Conservation (phyloP, 106 monocot species). For the Gastrodia elata region DNA sequence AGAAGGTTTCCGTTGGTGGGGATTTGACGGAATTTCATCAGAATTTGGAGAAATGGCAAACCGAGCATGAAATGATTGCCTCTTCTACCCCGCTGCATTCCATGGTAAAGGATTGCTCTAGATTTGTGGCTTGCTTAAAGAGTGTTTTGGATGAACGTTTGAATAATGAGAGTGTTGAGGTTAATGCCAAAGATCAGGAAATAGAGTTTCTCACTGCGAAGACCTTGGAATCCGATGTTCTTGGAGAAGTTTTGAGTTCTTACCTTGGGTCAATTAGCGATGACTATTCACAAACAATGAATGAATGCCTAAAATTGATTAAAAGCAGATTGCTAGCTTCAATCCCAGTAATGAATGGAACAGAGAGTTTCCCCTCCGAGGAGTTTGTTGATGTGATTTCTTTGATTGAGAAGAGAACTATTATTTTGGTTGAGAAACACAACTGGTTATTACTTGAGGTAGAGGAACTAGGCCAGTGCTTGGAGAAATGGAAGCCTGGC, state of each 20-base stretch:
- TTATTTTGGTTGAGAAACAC: conserved; percentile 47
- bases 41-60: conserved; percentile 6
- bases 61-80: conserved; percentile 11
- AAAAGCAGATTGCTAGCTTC: conserved; percentile 36
- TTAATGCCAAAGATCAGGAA: conserved; percentile 53
- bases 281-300: conserved; percentile 21
- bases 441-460: conserved; percentile 29
- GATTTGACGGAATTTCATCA: conserved; percentile 11
- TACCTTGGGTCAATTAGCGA: conserved; percentile 49
- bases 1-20: conserved; percentile 13
- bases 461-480: conserved; percentile 40
- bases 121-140: conserved; percentile 35
- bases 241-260: conserved; percentile 39
- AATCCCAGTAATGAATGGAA: conserved; percentile 26
- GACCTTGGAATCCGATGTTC: conserved; percentile 31
- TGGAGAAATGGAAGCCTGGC: conserved; percentile 41
- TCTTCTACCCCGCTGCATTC: conserved; percentile 41
- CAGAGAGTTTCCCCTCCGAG: conserved; percentile 18
- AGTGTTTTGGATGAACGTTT: conserved; percentile 22
- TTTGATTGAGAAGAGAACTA: conserved; percentile 44
- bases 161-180: conserved; percentile 20
- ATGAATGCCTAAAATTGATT: conserved; percentile 23
- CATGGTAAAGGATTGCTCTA: conserved; percentile 64
- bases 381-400: conserved; percentile 24
- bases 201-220: conserved; percentile 54